Conservation (phyloP, 371 early-diverging fungal genomes). For the Chytridium lagenaria region DNA sequence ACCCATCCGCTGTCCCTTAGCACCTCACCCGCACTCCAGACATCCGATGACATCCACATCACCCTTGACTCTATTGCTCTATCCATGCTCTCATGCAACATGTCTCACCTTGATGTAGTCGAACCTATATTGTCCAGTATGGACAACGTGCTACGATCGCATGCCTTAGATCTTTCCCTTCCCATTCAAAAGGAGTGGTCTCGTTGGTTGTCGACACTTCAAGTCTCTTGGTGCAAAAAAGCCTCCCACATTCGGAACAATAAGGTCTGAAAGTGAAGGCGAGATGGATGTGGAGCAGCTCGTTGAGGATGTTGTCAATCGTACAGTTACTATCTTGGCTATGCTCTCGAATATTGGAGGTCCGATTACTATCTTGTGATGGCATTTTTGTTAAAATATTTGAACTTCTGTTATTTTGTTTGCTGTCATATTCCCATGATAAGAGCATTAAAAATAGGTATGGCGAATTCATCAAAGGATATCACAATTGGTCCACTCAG, state of each 20-base stretch:
- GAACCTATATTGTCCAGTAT: too few relatives aligned
- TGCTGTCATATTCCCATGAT: background rate
- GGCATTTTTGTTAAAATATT: background rate
- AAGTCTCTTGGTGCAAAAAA: conserved; percentile 9
- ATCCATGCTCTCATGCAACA: too few relatives aligned
- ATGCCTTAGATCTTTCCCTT: background rate
- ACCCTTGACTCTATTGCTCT: too few relatives aligned
- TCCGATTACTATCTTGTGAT: background rate
- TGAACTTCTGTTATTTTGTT: background rate
- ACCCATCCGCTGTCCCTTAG: too few relatives aligned
- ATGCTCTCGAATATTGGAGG: background rate
- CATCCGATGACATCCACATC: too few relatives aligned
- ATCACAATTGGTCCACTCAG: background rate
- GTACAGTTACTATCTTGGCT: background rate
- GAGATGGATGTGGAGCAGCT: background rate
- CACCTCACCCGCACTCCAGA: too few relatives aligned
- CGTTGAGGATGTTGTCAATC: background rate
- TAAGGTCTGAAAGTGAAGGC: background rate
- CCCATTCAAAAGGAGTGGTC: background rate
- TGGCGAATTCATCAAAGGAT: background rate
- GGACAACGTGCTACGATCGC: background rate
- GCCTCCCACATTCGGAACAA: background rate
- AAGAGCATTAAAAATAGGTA: too few relatives aligned
- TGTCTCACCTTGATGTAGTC: too few relatives aligned
- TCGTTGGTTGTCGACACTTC: background rate